Evolutionary conservation across 331 rosid genomes (phyloP), one percentile per base, ranked within the genome.

Genomic region (Saraca asoca): DNA sequence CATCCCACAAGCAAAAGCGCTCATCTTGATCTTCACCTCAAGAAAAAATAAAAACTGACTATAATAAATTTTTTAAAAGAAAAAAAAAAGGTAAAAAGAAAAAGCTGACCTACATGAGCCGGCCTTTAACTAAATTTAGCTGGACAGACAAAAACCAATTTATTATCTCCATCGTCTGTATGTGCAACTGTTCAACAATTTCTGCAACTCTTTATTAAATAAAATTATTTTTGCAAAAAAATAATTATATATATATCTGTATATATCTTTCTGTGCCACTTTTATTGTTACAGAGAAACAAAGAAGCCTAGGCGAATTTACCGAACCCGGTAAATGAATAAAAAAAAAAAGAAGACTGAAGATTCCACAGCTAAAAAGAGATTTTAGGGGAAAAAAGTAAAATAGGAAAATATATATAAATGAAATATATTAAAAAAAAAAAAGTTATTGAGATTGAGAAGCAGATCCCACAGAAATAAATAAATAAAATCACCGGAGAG

Each of bases 111-210:
- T 74, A 74, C 69, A 69, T 66, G 75, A 69, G 79, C 75, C 77
- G 82, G 91, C 82, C 57, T 86, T 76, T 80, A 84, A 79, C 96
- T 80, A 79, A 82, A 82, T 78, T 69, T 86, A 89, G 94, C 83
- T 81, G 85, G 82, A 84, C 81, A 82, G 83, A 86, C 94, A 86
- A 86, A 89, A 89, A 71, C 85, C 84, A 57, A 80, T 75, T 79
- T 83, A 75, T 80, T 78, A 83, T 80, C 82, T 82, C 72, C 70
- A 83, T 82, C 88, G 87, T 87, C 91, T 69, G 68, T 67, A 70
- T 78, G 82, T 44, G 81, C 87, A 77, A 84, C 91, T 87, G 89
- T 81, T 79, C 69, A 83, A 82, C 83, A 82, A 69, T 59, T 65
- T 77, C 85, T 75, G 85, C 69, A 59, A 51, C 42, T 33, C 14